These are phyloP conservation scores for Triadica sebifera DNA, from an alignment of 345 rosid genomes.

Conservation along the genomic window DNA sequence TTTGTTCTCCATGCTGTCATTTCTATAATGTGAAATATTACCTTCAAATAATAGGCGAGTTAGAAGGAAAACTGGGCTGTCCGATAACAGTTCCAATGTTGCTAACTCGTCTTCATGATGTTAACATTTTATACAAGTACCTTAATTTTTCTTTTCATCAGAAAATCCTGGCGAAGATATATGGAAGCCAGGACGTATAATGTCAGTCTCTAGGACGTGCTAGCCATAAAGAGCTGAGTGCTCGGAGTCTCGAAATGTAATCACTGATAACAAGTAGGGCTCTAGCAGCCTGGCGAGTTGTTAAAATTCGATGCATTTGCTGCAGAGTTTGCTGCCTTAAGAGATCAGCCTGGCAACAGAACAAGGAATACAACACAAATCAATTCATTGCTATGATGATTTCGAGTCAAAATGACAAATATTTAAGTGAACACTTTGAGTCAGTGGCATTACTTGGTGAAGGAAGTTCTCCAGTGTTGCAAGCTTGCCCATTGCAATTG, in stretches of 20 bases:
- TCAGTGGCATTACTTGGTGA: slow-evolving; percentile 56
- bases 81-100: not conserved
- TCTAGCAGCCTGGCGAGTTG: slow-evolving; percentile 85
- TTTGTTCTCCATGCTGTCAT: not conserved
- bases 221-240: slow-evolving; percentile 92
- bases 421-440: not conserved
- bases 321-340: slow-evolving; percentile 88
- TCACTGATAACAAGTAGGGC: slow-evolving; percentile 80
- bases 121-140: not conserved
- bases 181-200: too few relatives aligned
- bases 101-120: not conserved
- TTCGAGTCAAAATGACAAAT: too few relatives aligned
- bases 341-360: slow-evolving; percentile 73
- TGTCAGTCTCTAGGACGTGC: slow-evolving; percentile 73
- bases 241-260: slow-evolving; percentile 74
- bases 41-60: not conserved
- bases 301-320: slow-evolving; percentile 79
- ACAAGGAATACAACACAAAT: not conserved
- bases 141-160: not conserved
- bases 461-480: slow-evolving; percentile 84
- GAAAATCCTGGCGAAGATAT: not conserved
- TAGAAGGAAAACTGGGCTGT: not conserved
- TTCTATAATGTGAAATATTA: not conserved
- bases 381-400: not conserved
- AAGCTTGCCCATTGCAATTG: slow-evolving; percentile 83